phyloP scores from a whole-genome alignment of 2,329 filamentous ascomycete genomes.

The Pseudopyrenochaeta lycopersici region DNA sequence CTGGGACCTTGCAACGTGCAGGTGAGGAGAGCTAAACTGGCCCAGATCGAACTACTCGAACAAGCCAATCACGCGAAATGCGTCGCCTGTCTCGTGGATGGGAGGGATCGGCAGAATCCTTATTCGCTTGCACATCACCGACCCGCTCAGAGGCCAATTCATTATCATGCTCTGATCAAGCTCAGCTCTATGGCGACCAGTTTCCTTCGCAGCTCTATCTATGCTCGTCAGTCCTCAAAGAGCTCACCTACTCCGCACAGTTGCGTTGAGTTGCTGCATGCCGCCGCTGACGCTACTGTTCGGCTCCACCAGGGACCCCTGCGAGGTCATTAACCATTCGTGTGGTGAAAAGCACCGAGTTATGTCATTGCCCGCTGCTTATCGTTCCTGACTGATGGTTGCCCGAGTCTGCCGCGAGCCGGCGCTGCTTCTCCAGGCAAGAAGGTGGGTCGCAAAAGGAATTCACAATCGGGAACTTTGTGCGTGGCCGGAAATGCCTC shows the following conservation, averaged over 20 bases:
- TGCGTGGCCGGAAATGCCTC: constrained; percentile 25
- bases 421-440: constrained; percentile 2
- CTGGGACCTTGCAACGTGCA: constrained; percentile 13
- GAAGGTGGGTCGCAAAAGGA: constrained; percentile 5
- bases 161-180: too few relatives aligned
- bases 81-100: constrained; percentile 6
- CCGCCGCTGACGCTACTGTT: constrained; percentile 27
- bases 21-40: constrained; percentile 13
- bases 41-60: constrained; percentile 8
- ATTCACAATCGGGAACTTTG: neutral
- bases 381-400: constrained; percentile 20
- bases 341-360: constrained; percentile 10
- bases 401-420: constrained; percentile 16
- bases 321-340: constrained; percentile 14
- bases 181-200: neutral
- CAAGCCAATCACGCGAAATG: constrained; percentile 16
- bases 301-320: constrained; percentile 25
- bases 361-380: constrained; percentile 31
- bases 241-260: constrained; percentile 8
- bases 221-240: neutral
- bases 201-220: neutral
- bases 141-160: neutral
- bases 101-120: neutral
- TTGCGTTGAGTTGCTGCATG: constrained; percentile 14
- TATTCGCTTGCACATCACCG: neutral